These are phyloP conservation scores for Chlamydomonas incerta DNA, from an alignment of 139 green algal species.

Conservation along the genomic window DNA sequence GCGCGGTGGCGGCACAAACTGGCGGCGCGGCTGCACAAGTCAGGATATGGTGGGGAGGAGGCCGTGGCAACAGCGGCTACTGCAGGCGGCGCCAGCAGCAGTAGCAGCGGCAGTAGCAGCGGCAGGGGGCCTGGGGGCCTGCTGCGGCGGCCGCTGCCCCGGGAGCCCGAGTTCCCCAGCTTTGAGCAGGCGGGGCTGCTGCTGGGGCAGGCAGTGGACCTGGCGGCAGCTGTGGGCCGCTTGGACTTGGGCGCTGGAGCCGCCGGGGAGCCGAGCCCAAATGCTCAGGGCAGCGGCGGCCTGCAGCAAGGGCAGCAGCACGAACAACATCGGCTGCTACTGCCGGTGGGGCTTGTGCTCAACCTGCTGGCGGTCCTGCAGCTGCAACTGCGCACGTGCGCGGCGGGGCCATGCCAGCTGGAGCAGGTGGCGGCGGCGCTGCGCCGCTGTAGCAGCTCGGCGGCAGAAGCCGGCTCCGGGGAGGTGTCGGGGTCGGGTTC, in stretches of 20 bases:
- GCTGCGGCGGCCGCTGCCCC: not conserved
- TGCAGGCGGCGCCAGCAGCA: too few relatives aligned
- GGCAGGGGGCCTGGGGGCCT: not conserved
- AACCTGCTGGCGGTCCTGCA: slow-evolving; percentile 15
- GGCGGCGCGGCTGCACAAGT: slow-evolving; percentile 16
- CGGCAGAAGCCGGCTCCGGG: too few relatives aligned
- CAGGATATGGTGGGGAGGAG: too few relatives aligned
- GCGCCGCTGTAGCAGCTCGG: not conserved
- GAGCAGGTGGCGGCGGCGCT: not conserved
- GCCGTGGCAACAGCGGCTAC: too few relatives aligned
- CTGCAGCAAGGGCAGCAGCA: not conserved
- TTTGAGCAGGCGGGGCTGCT: slow-evolving; percentile 13
- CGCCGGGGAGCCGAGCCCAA: too few relatives aligned
- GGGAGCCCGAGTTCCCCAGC: slow-evolving; percentile 31
- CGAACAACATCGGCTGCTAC: not conserved
- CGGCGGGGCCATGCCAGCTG: not conserved
- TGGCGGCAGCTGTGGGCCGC: not conserved
- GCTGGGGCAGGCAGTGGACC: not conserved
- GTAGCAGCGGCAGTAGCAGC: too few relatives aligned
- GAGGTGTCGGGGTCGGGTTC: too few relatives aligned
- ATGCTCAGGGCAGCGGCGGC: too few relatives aligned
- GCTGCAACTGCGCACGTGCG: slow-evolving; percentile 7
- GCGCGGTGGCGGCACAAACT: slow-evolving; percentile 5
- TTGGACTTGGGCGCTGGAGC: too few relatives aligned
- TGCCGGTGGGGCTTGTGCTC: not conserved